phyloP scores from a whole-genome alignment of 345 rosid genomes.

The Limnanthes douglasii region DNA sequence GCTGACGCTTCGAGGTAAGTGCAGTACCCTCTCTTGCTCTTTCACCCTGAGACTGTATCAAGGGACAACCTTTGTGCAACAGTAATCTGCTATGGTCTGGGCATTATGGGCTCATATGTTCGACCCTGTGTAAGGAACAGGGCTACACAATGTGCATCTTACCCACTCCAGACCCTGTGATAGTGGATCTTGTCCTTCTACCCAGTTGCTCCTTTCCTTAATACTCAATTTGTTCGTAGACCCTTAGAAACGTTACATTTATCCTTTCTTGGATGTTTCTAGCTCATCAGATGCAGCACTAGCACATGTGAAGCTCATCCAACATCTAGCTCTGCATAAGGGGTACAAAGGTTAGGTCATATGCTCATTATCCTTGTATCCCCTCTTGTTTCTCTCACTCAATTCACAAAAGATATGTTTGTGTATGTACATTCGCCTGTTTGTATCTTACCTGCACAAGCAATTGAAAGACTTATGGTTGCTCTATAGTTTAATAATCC shows the following conservation, averaged over 20 bases:
- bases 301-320: constrained; percentile 83
- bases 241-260: constrained; percentile 5
- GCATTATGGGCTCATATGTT: too few species aligned
- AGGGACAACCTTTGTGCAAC: constrained; percentile 7
- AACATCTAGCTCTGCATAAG: constrained; percentile 66
- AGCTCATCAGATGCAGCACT: constrained; percentile 85
- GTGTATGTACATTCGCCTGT: too few species aligned
- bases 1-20: constrained; percentile 68
- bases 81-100: too few species aligned
- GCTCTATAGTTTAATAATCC: too few species aligned
- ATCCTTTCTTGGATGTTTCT: constrained; percentile 9
- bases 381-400: constrained; percentile 1
- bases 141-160: neutral
- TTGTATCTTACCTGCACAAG: too few species aligned
- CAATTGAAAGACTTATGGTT: too few species aligned
- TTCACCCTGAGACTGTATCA: neutral
- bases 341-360: constrained; percentile 74
- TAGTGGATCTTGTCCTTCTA: constrained; percentile 3
- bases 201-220: neutral
- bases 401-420: too few species aligned
- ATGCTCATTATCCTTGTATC: constrained; percentile 10
- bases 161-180: neutral
- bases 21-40: neutral
- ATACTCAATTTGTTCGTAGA: neutral
- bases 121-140: too few species aligned